phyloP scores from a whole-genome alignment of 768 basidiomycete species.

The Trametes meyenii region DNA sequence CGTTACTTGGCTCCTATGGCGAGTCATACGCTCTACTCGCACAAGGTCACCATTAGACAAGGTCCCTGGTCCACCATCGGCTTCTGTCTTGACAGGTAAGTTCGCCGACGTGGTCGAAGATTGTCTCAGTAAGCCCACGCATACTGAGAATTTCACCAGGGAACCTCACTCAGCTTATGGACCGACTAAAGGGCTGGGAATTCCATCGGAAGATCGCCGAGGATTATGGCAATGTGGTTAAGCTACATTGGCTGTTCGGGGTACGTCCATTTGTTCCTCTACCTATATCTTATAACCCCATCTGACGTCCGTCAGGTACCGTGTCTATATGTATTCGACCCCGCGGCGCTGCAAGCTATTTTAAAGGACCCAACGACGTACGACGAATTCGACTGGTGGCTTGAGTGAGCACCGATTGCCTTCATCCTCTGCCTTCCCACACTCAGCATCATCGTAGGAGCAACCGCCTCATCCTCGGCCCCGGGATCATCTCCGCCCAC shows the following conservation, averaged over 20 bases:
- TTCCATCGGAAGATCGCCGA: slow-evolving; percentile 22
- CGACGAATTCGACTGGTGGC: slow-evolving; percentile 19
- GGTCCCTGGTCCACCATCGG: slow-evolving; percentile 15
- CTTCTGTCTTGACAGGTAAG: slow-evolving; percentile 18
- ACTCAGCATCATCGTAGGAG: not conserved
- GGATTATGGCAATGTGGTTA: slow-evolving; percentile 20
- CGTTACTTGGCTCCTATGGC: not conserved
- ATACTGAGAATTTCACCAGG: slow-evolving; percentile 1
- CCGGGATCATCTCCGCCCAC: slow-evolving; percentile 12
- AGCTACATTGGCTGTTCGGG: slow-evolving; percentile 19
- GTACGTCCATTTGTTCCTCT: not conserved
- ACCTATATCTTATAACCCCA: not conserved
- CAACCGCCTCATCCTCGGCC: slow-evolving; percentile 15
- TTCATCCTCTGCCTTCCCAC: not conserved
- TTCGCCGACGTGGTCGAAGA: not conserved
- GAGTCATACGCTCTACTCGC: not conserved
- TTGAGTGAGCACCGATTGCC: not conserved
- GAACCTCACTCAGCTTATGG: slow-evolving; percentile 14
- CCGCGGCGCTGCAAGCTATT: slow-evolving; percentile 22
- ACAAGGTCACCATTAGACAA: slow-evolving; percentile 8
- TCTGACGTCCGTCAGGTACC: slow-evolving; percentile 6
- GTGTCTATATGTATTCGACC: slow-evolving; percentile 22
- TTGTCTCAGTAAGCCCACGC: too few species aligned
- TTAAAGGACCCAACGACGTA: slow-evolving; percentile 22
- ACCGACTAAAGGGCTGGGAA: slow-evolving; percentile 10